Evolutionary conservation across 1,284 basidiomycete species (phyloP).

Genomic region (Exobasidium cylindrosporum): DNA sequence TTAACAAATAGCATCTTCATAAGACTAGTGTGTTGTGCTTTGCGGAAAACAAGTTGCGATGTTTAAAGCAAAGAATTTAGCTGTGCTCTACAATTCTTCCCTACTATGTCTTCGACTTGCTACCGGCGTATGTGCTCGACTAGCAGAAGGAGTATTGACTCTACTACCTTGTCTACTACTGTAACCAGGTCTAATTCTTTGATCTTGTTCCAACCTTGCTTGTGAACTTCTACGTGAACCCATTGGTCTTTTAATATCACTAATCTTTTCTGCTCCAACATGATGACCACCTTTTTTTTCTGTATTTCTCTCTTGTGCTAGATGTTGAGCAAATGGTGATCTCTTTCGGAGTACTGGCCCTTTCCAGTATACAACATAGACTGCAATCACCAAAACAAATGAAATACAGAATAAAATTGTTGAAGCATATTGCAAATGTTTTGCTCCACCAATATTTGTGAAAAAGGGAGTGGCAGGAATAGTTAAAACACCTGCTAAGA

Average conservation of each 20-base stretch:
- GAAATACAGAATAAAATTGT: conserved; percentile 57
- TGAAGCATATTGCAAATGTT: conserved; percentile 47
- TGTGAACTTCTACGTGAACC: conserved; percentile 9
- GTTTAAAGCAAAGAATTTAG: no score
- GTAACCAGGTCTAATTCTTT: neutral
- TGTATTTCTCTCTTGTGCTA: conserved; percentile 17
- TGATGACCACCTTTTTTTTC: conserved; percentile 2
- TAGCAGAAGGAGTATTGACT: conserved; percentile 3
- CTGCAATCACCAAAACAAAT: conserved; percentile 55
- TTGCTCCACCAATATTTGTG: conserved; percentile 33
- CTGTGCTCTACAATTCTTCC: no score
- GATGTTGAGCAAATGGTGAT: conserved; percentile 56
- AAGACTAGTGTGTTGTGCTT: no score
- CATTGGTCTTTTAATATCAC: neutral
- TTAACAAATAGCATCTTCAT: no score
- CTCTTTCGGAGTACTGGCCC: conserved; percentile 55
- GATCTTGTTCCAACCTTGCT: conserved; percentile 3
- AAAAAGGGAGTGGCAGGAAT: conserved; percentile 57
- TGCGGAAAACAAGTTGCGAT: no score
- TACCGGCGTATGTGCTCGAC: neutral
- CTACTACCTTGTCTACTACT: neutral
- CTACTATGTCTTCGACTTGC: no score
- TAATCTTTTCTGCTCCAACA: neutral
- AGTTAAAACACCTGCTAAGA: conserved; percentile 56
- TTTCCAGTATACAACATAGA: conserved; percentile 58